Percentiles rank a stretch among this genome's conserved stretches.
Evolutionary conservation across 140 eudicot genomes (phyloP).

Genomic region (Stevia rebaudiana): DNA sequence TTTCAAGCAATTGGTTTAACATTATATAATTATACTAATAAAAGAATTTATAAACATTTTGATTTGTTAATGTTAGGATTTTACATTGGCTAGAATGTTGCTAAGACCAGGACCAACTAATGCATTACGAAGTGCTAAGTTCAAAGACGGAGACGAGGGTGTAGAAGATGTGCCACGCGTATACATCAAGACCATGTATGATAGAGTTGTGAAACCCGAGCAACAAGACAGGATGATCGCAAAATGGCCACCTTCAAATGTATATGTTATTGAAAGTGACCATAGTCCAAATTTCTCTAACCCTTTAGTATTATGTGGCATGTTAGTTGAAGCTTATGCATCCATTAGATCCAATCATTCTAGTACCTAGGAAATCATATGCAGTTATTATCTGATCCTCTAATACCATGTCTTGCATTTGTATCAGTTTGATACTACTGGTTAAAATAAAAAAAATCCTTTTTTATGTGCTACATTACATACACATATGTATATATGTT

Average conservation of each 20-base stretch:
- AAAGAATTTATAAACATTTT: neutral
- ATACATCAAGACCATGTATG: constrained; percentile 53
- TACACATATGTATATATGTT: no score
- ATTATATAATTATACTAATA: neutral
- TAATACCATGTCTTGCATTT: neutral
- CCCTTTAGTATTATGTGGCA: constrained; percentile 58
- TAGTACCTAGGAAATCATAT: neutral
- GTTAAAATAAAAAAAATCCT: neutral
- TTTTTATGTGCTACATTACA: neutral
- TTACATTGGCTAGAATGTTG: constrained; percentile 53
- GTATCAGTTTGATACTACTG: neutral
- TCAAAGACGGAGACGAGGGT: constrained; percentile 26
- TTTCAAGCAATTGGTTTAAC: neutral
- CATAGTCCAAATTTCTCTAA: constrained; percentile 75
- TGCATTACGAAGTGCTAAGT: constrained; percentile 40
- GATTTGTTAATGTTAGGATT: constrained; percentile 32
- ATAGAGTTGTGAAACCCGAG: constrained; percentile 43
- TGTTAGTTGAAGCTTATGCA: constrained; percentile 49
- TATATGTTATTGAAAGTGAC: constrained; percentile 55
- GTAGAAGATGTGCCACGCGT: constrained; percentile 45
- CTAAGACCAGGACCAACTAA: constrained; percentile 48
- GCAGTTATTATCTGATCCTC: neutral
- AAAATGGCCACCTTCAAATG: constrained; percentile 58
- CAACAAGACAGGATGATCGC: constrained; percentile 73
- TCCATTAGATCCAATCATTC: constrained; percentile 8